A percentile compares a stretch with the other conserved stretches of the same genome.
These are phyloP conservation scores for Gaeumannomyces sp. DNA, from an alignment of 2,329 filamentous ascomycete genomes.

Conservation along the genomic window DNA sequence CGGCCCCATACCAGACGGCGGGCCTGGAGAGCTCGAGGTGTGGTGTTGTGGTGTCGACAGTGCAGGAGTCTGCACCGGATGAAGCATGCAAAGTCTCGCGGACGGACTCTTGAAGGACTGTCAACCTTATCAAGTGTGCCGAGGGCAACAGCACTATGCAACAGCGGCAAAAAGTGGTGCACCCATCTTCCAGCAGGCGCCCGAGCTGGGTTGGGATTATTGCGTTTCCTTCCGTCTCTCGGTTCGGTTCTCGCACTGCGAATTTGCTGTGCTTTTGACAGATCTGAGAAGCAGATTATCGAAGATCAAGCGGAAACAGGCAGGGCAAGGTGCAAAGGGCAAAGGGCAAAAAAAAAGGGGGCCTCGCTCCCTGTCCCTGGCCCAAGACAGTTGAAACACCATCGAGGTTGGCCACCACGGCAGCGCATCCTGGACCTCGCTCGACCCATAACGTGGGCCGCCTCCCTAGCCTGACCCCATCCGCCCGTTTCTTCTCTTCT, in stretches of 20 bases:
- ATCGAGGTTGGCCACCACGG: background rate
- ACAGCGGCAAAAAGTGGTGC: background rate
- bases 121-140: no score
- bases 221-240: background rate
- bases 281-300: background rate
- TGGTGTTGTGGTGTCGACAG: no score
- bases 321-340: background rate
- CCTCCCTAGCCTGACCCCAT: background rate
- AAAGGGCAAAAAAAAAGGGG: background rate
- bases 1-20: no score
- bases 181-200: background rate
- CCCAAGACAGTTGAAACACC: background rate
- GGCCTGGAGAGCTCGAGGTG: background rate
- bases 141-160: background rate
- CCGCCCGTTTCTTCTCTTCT: slow-evolving; percentile 6
- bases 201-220: background rate
- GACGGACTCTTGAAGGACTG: background rate
- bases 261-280: background rate
- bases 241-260: no score
- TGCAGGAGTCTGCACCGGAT: background rate
- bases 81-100: background rate
- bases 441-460: slow-evolving; percentile 4
- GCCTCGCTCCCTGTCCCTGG: background rate
- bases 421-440: background rate
- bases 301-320: background rate